phyloP scores from a whole-genome alignment of 192 early-diverging fungal species.

The Mortierella antarctica region DNA sequence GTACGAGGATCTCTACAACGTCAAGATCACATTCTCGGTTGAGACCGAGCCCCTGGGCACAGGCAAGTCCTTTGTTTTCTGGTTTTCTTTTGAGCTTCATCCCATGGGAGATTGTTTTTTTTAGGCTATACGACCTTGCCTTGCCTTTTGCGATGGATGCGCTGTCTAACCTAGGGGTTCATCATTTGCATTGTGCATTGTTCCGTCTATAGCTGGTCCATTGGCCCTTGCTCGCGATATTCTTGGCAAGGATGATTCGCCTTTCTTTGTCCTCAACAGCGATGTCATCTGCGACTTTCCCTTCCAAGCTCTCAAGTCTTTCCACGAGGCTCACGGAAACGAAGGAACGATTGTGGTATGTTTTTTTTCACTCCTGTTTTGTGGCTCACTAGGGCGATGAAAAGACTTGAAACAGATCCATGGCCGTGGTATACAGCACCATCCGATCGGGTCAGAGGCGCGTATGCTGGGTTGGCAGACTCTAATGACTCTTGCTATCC shows the following conservation, averaged over 20 bases:
- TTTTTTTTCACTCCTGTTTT: not conserved
- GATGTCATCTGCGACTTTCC: conserved; percentile 99
- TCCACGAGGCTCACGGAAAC: conserved; percentile 90
- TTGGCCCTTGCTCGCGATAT: conserved; percentile 94
- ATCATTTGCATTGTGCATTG: not conserved
- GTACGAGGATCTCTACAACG: conserved; percentile 91
- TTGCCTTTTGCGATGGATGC: not conserved
- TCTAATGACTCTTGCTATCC: not conserved
- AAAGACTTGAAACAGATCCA: too few species aligned
- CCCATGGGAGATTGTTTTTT: not conserved
- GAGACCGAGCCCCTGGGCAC: conserved; percentile 98
- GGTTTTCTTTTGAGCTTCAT: not conserved
- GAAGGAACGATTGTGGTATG: conserved; percentile 95
- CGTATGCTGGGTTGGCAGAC: not conserved
- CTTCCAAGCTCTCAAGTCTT: conserved; percentile 88
- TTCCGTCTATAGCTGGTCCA: conserved; percentile 74
- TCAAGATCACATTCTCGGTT: conserved; percentile 96
- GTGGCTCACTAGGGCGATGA: not conserved
- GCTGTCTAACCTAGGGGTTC: too few species aligned
- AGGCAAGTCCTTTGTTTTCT: conserved; percentile 28
- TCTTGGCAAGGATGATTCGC: conserved; percentile 89
- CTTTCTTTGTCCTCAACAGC: conserved; percentile 99
- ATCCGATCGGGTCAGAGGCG: too few species aligned
- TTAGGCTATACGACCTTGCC: not conserved
- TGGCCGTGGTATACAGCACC: too few species aligned